Evolutionary conservation across 2,329 filamentous ascomycete genomes (phyloP), one percentile per base, ranked within the genome.

Genomic region (Xylariaceae sp.): DNA sequence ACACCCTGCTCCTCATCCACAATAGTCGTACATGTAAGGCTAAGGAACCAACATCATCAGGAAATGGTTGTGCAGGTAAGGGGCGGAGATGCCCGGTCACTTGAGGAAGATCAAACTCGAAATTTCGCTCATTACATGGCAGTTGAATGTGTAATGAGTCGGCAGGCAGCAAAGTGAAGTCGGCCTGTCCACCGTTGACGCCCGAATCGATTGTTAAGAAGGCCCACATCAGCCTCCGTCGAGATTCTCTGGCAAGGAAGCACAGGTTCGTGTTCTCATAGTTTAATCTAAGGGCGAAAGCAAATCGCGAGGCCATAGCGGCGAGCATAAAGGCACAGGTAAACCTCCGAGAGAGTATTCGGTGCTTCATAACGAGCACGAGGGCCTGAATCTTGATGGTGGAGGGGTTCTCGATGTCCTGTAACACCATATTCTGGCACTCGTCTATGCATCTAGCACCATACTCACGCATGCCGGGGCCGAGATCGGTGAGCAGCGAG

Each of bases 101-200:
- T 65, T 84, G 81, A 4, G 81, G 79, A 1, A 84, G 75, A 67
- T 84, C 81, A 62, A 83, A 83, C 67, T 85, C 82, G 58, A 80
- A 80, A 60, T 79, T 79, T 2, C 76, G 74, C 68, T 81, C 78
- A 64, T 80, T 79, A 65, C 77, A 80, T 0, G 78, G 78, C 9
- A 80, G 73, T 60, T 79, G 76, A 51, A 80, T 73, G 57, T 75
- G 75, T 62, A 81, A 74, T 8, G 70, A 69, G 52, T 77, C 75
- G 3, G 73, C 71, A 3, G 75, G 72, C 71, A 78, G 79, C 9
- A 80, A 66, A 7, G 77, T 77, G 47, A 79, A 78, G 58, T 80
- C 78, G 9, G 73, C 67, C 61, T 78, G 74, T 10, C 78, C 77
- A 15, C 75, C 76, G 23, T 79, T 77, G 58, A 79, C 76, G 59